Evolutionary conservation across 2,329 filamentous ascomycete species (phyloP).

Genomic region (Phialophora expanda): DNA sequence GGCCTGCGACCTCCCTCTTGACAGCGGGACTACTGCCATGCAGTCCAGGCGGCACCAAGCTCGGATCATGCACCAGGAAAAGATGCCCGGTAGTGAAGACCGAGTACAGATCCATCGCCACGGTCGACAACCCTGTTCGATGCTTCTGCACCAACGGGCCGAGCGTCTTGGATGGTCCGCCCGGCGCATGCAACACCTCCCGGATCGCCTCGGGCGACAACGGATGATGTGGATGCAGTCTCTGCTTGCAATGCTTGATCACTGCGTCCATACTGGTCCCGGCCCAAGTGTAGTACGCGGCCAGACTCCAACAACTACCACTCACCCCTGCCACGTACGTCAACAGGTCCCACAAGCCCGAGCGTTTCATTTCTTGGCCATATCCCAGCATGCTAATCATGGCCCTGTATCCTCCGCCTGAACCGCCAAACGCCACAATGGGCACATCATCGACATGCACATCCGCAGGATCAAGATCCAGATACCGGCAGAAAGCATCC

Average conservation of each 20-base stretch:
- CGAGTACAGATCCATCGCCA: conserved; percentile 33
- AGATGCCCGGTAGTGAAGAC: conserved; percentile 32
- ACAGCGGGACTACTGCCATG: not conserved
- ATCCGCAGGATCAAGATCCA: conserved; percentile 21
- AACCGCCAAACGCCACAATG: conserved; percentile 28
- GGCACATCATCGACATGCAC: conserved; percentile 31
- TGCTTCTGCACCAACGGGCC: conserved; percentile 31
- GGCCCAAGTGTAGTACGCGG: conserved; percentile 33
- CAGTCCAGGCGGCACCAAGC: conserved; percentile 11
- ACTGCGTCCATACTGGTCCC: conserved; percentile 25
- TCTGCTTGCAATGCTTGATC: conserved; percentile 27
- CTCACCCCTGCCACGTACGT: conserved; percentile 29
- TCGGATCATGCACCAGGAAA: conserved; percentile 25
- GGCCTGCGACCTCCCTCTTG: conserved; percentile 23
- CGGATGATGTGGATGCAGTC: conserved; percentile 27
- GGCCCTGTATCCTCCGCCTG: conserved; percentile 28
- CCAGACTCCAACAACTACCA: conserved; percentile 28
- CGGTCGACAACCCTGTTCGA: conserved; percentile 23
- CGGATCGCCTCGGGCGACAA: conserved; percentile 29
- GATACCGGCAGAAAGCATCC: conserved; percentile 27
- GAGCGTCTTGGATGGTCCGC: conserved; percentile 24
- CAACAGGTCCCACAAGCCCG: conserved; percentile 29
- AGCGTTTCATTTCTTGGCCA: conserved; percentile 26
- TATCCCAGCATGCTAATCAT: conserved; percentile 32
- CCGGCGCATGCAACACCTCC: conserved; percentile 25